Percentiles rank a stretch among this genome's conserved stretches.
These are phyloP conservation scores for Aureobasidium sp. DNA, from an alignment of 2,329 filamentous ascomycete genomes.

Conservation along the genomic window DNA sequence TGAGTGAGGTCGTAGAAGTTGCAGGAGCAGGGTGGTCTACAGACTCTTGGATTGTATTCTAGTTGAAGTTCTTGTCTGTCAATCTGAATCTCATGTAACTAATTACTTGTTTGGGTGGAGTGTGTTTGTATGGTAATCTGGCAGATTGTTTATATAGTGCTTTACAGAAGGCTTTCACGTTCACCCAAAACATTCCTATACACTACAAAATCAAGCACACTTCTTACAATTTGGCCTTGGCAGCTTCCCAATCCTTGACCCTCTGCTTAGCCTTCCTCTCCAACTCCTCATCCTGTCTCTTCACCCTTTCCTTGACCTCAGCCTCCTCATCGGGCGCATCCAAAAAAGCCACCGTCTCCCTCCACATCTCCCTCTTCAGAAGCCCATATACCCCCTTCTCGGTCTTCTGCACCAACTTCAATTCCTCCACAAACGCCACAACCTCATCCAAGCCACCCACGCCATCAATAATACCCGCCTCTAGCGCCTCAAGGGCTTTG, in stretches of 20 bases:
- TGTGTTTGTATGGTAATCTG: too few species aligned
- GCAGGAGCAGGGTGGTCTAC: not conserved
- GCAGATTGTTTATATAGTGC: too few species aligned
- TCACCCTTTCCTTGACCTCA: slow-evolving; percentile 32
- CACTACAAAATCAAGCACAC: not conserved
- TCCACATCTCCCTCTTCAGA: slow-evolving; percentile 71
- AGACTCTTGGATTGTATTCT: too few species aligned
- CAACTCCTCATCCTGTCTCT: slow-evolving; percentile 21
- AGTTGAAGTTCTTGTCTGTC: too few species aligned
- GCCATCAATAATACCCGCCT: slow-evolving; percentile 61
- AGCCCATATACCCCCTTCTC: slow-evolving; percentile 60
- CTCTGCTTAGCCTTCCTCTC: slow-evolving; percentile 19
- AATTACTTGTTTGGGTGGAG: too few species aligned
- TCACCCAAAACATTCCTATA: not conserved
- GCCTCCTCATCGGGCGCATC: slow-evolving; percentile 45
- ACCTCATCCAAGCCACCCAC: slow-evolving; percentile 59
- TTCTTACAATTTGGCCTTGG: slow-evolving; percentile 25
- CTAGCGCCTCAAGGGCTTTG: slow-evolving; percentile 53
- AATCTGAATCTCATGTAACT: too few species aligned
- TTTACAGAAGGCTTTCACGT: too few species aligned
- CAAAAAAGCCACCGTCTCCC: slow-evolving; percentile 55
- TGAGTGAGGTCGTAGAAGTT: not conserved
- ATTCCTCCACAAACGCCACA: slow-evolving; percentile 52
- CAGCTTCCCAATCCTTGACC: slow-evolving; percentile 26
- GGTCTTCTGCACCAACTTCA: slow-evolving; percentile 55